Evolutionary conservation across 148 eudicot genomes (phyloP).

Genomic region (Talinum fruticosum): DNA sequence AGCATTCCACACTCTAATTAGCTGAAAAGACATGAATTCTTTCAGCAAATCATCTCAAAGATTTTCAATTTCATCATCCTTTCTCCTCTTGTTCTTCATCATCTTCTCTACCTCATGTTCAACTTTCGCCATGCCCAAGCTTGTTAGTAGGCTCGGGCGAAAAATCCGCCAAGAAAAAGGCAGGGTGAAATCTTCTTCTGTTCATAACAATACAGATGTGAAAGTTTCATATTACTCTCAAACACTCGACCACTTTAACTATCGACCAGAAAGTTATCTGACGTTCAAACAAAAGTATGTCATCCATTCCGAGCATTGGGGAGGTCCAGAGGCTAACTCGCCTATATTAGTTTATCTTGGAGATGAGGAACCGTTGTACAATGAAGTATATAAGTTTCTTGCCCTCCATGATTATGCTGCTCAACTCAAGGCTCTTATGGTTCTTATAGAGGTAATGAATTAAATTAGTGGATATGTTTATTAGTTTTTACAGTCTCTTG

Average conservation of each 20-base stretch:
- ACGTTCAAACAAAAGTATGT: constrained; percentile 31
- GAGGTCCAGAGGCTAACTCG: constrained; percentile 20
- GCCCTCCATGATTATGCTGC: constrained; percentile 21
- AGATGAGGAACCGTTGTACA: constrained; percentile 18
- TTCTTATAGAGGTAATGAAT: constrained; percentile 24
- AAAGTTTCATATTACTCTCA: background rate
- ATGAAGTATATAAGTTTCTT: background rate
- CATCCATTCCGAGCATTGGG: constrained; percentile 25
- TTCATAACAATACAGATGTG: too few species aligned
- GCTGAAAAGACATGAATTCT: too few species aligned
- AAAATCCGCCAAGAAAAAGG: too few species aligned
- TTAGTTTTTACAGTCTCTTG: background rate
- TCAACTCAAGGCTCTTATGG: constrained; percentile 23
- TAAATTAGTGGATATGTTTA: background rate
- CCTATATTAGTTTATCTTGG: constrained; percentile 30
- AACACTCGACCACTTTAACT: constrained; percentile 33
- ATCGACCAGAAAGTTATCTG: constrained; percentile 27
- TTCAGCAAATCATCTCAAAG: too few species aligned
- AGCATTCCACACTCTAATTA: too few species aligned
- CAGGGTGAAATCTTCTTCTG: too few species aligned
- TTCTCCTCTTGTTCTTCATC: too few species aligned
- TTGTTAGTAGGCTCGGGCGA: too few species aligned
- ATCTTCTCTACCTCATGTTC: too few species aligned
- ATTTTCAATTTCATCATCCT: too few species aligned
- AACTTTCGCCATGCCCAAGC: too few species aligned